A percentile compares a stretch with the other conserved stretches of the same genome.
Conservation (phyloP, 202 grass and related monocot species). For the Dendrocalamus latiflorus region DNA sequence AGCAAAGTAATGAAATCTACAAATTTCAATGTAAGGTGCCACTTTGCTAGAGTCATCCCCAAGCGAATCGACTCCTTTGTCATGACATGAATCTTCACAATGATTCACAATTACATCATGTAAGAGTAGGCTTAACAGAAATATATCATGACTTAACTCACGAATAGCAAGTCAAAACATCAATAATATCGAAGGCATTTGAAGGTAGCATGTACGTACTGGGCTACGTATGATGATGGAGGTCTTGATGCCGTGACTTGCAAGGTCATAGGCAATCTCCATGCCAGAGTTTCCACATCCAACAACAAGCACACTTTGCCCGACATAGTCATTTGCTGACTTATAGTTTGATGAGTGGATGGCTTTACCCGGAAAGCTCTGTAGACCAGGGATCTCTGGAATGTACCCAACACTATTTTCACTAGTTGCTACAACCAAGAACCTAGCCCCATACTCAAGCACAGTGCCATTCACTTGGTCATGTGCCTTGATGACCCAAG, state of each 20-base stretch:
- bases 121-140: not conserved
- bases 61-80: conserved; percentile 50
- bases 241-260: conserved; percentile 41
- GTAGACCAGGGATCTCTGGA: conserved; percentile 36
- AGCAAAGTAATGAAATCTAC: conserved; percentile 44
- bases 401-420: conserved; percentile 61
- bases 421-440: conserved; percentile 69
- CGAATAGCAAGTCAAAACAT: not conserved
- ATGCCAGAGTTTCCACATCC: conserved; percentile 80
- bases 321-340: conserved; percentile 19
- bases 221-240: conserved; percentile 39
- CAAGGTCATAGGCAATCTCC: conserved; percentile 74
- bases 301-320: conserved; percentile 53
- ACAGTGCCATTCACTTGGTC: not conserved
- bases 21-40: conserved; percentile 32
- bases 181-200: not conserved
- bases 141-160: not conserved
- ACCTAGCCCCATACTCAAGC: conserved; percentile 35
- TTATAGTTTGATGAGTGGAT: conserved; percentile 46
- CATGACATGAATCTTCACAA: conserved; percentile 59
- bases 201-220: conserved; percentile 14
- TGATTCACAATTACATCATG: not conserved
- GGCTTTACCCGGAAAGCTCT: conserved; percentile 31
- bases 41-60: conserved; percentile 54
- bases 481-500: conserved; percentile 21